Evolutionary conservation across 768 basidiomycete species (phyloP).

Genomic region (Mycena alexandri): DNA sequence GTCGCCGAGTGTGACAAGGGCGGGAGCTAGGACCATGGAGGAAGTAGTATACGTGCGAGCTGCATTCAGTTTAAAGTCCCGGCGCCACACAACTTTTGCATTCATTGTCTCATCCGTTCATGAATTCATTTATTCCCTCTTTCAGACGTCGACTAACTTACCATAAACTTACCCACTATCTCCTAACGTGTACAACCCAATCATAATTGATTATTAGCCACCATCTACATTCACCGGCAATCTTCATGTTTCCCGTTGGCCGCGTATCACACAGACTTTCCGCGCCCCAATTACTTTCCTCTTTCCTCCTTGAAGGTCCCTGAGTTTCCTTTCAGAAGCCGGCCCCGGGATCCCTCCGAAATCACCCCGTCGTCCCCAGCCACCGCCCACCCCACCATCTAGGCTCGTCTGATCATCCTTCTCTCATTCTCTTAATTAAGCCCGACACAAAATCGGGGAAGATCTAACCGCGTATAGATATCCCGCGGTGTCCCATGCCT

Average conservation of each 20-base stretch:
- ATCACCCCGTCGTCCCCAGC: too few relatives aligned
- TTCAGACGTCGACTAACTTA: not conserved
- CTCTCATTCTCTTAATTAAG: conserved; percentile 13
- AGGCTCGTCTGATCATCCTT: too few relatives aligned
- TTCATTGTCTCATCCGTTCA: not conserved
- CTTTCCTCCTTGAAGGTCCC: too few relatives aligned
- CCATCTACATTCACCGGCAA: not conserved
- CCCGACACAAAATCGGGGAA: conserved; percentile 11
- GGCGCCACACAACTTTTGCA: conserved; percentile 9
- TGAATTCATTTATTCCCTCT: not conserved
- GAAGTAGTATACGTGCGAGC: too few relatives aligned
- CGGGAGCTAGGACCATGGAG: too few relatives aligned
- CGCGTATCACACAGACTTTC: too few relatives aligned
- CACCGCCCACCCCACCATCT: too few relatives aligned
- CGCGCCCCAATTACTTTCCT: too few relatives aligned
- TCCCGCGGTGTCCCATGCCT: conserved; percentile 17
- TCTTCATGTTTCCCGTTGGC: not conserved
- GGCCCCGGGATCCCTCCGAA: too few relatives aligned
- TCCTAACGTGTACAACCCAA: not conserved
- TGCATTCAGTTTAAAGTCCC: too few relatives aligned
- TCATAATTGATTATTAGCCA: not conserved
- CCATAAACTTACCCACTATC: not conserved
- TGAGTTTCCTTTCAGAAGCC: too few relatives aligned
- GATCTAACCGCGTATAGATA: conserved; percentile 35
- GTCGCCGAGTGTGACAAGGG: too few relatives aligned